Conservation (phyloP, 1,284 basidiomycete species). For the Fistulina hepatica region DNA sequence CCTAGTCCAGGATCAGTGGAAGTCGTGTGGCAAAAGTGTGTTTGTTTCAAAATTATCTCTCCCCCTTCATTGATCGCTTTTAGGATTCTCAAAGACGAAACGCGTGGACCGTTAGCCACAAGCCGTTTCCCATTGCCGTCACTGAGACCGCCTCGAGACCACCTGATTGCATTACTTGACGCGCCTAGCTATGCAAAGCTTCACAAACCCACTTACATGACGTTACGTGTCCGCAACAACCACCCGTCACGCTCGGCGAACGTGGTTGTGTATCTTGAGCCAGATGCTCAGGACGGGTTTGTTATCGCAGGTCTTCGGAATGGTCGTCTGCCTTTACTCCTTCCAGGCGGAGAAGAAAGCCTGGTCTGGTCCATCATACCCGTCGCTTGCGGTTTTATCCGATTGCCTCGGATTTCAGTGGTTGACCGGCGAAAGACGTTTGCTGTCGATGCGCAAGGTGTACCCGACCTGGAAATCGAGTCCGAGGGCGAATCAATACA, state of each 20-base stretch:
- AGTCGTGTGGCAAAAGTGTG: conserved; percentile 59
- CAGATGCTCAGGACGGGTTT: conserved; percentile 53
- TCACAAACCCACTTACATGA: conserved; percentile 46
- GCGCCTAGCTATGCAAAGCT: conserved; percentile 50
- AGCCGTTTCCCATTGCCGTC: conserved; percentile 47
- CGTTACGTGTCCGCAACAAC: conserved; percentile 53
- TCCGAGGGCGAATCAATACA: conserved; percentile 38
- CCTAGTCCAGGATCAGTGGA: conserved; percentile 46
- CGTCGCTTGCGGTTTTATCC: conserved; percentile 57
- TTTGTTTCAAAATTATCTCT: conserved; percentile 1
- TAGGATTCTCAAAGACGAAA: conserved; percentile 35
- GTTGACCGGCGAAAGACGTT: conserved; percentile 38
- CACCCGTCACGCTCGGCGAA: conserved; percentile 53
- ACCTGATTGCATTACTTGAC: conserved; percentile 51
- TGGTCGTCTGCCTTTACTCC: conserved; percentile 51
- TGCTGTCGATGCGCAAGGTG: conserved; percentile 11
- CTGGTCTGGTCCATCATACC: conserved; percentile 59
- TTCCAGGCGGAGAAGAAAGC: conserved; percentile 57
- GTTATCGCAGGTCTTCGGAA: conserved; percentile 60
- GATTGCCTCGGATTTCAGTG: conserved; percentile 47
- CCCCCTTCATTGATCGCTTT: conserved; percentile 1
- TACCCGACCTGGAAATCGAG: conserved; percentile 17
- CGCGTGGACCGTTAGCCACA: conserved; percentile 32
- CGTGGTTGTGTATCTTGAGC: conserved; percentile 55
- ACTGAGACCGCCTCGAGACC: conserved; percentile 46